Conservation (phyloP, 228 moss, liverwort and hornwort genomes). For the Sphagnum fallax region DNA sequence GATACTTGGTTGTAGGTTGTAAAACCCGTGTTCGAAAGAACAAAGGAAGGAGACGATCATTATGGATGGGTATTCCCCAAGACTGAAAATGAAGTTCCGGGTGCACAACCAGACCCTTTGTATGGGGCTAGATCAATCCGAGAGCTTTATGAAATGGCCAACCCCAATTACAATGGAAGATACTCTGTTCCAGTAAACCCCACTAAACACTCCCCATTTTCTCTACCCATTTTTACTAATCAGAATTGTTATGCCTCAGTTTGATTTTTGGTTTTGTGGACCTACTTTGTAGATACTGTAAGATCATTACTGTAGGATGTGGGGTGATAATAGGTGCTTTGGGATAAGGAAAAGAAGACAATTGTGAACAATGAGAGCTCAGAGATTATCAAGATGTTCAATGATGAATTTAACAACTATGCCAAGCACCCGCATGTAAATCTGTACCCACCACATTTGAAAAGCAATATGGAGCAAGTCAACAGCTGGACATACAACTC, state of each 20-base stretch:
- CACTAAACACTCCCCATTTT: too few relatives aligned
- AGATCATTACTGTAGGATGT: too few relatives aligned
- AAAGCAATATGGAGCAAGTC: conserved; percentile 51
- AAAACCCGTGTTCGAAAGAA: conserved; percentile 72
- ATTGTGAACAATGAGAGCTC: conserved; percentile 98
- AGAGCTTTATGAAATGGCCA: conserved; percentile 70
- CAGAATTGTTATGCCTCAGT: too few relatives aligned
- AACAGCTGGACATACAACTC: conserved; percentile 80
- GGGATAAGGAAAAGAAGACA: conserved; percentile 77
- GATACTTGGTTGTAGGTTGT: conserved; percentile 17
- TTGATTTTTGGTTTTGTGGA: too few relatives aligned
- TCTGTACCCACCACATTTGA: conserved; percentile 50
- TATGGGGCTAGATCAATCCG: conserved; percentile 62
- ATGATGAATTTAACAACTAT: conserved; percentile 68
- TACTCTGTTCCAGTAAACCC: conserved; percentile 63
- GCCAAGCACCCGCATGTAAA: conserved; percentile 69
- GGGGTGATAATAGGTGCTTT: conserved; percentile 39
- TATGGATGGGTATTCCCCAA: conserved; percentile 71
- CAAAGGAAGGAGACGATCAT: conserved; percentile 79
- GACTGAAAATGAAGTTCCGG: conserved; percentile 42
- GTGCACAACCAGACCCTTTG: conserved; percentile 44
- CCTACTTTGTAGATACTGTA: too few relatives aligned
- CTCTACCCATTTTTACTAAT: too few relatives aligned
- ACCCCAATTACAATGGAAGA: conserved; percentile 53
- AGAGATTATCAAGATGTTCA: conserved; percentile 84